phyloP scores from a whole-genome alignment of 768 basidiomycete species.

The Suillus plorans region DNA sequence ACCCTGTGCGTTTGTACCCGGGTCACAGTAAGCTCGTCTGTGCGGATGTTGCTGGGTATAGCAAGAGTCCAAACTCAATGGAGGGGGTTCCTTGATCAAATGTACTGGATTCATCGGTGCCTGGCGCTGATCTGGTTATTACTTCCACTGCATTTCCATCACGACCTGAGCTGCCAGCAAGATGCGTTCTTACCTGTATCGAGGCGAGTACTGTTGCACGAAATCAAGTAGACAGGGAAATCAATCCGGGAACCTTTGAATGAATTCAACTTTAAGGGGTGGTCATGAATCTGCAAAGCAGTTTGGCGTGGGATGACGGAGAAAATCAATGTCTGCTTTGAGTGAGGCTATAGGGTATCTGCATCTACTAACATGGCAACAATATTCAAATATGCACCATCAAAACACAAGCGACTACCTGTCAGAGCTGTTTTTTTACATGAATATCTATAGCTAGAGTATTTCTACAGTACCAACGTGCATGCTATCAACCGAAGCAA shows the following conservation, averaged over 20 bases:
- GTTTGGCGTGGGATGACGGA: no score
- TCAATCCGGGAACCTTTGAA: no score
- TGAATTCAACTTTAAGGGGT: no score
- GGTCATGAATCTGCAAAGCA: no score
- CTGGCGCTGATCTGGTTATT: neutral
- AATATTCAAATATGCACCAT: no score
- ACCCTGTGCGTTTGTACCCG: no score
- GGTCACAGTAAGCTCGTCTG: constrained; percentile 7
- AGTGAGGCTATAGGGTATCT: neutral
- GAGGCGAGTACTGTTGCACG: no score
- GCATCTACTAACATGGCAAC: no score
- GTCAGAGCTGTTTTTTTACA: neutral
- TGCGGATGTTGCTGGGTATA: constrained; percentile 44
- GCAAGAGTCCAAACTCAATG: constrained; percentile 23
- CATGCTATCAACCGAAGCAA: neutral
- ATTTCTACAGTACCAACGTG: neutral
- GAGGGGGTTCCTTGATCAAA: neutral
- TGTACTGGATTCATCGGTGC: neutral
- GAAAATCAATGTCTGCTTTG: neutral
- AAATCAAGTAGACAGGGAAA: no score
- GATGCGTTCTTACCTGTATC: no score
- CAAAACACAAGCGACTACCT: neutral
- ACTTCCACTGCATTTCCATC: neutral
- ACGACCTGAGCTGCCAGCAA: neutral
- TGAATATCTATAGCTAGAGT: neutral